Conservation (phyloP, 2,329 filamentous ascomycete species). For the Lachnellula occidentalis region DNA sequence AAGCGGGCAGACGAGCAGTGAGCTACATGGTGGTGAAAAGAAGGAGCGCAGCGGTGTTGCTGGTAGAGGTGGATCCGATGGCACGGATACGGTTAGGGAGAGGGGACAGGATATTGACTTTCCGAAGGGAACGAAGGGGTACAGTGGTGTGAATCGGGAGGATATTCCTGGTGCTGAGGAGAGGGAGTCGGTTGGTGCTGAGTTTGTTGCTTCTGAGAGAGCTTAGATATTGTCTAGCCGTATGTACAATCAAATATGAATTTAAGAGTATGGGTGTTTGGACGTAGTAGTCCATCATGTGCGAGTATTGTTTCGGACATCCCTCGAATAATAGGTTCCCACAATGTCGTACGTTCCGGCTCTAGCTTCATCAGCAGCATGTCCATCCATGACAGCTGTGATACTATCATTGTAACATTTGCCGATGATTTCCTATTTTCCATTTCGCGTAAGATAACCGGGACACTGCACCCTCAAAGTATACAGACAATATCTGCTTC, state of each 20-base stretch:
- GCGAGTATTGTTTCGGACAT: no score
- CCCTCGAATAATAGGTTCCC: no score
- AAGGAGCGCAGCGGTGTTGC: slow-evolving; percentile 36
- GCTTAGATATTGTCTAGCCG: not conserved
- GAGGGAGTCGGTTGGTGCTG: not conserved
- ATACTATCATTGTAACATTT: no score
- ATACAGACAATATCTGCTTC: no score
- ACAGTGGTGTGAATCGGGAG: not conserved
- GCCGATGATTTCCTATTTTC: no score
- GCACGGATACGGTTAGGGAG: slow-evolving; percentile 4
- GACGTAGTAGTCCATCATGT: not conserved
- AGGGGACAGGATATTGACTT: slow-evolving; percentile 6
- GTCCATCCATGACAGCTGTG: no score
- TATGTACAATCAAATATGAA: not conserved
- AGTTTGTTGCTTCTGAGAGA: slow-evolving; percentile 2
- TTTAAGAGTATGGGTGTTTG: not conserved
- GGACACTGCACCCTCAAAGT: no score
- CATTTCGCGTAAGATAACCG: no score
- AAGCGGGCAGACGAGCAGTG: slow-evolving; percentile 38
- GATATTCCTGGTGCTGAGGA: not conserved
- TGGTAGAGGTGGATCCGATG: slow-evolving; percentile 21
- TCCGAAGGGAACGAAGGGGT: not conserved
- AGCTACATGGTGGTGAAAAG: slow-evolving; percentile 37
- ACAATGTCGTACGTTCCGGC: no score
- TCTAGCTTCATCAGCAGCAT: no score